Evolutionary conservation across 78 protist genomes (phyloP), one percentile per base, ranked within the genome.

Genomic region (Dictyostelium capitatum): DNA sequence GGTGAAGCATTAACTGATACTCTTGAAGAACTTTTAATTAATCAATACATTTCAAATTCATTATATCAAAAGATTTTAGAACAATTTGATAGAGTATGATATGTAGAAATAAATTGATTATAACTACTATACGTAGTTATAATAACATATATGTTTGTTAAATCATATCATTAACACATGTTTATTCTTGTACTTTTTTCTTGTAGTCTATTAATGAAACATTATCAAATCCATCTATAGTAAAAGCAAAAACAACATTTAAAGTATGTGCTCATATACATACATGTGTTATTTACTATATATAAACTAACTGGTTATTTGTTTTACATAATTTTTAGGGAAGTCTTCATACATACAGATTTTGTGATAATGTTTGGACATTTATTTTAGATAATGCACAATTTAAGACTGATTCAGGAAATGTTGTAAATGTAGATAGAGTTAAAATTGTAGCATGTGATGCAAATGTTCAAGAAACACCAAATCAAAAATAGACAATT

Each of bases 361-460:
- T 85, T 48, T 85, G 92, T 50, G 92, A 85, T 50, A 85, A 48
- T 77, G 92, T 85, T 20, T 85, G 92, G 92, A 85, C 92, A 15
- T 85, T 85, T 32, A 85, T 85, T 30, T 32, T 85, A 17, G 83
- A 85, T 17, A 77, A 85, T 64, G 83, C 92, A n/a, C 64, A 74
- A 62, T 85, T 85, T 62, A 85, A 74, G 23, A 82, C 79, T 3
- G 75, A 72, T 53, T 25, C 50, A 23, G 17, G 9, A 19, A 79
- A 85, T 47, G n/a, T 73, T 11, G 79, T 77, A 2, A 85, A 14
- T 4, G 92, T 85, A 7, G 83, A 85, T n/a, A 85, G 64, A 20
- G 92, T 85, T 41, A 85, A 85, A 80, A 74, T 85, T 50, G 92
- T 85, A 46, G 92, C 92, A 28, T 85, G 92, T 75, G 92, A 85